These are phyloP conservation scores for Sonneratia alba DNA, from an alignment of 345 rosid genomes.

Conservation along the genomic window DNA sequence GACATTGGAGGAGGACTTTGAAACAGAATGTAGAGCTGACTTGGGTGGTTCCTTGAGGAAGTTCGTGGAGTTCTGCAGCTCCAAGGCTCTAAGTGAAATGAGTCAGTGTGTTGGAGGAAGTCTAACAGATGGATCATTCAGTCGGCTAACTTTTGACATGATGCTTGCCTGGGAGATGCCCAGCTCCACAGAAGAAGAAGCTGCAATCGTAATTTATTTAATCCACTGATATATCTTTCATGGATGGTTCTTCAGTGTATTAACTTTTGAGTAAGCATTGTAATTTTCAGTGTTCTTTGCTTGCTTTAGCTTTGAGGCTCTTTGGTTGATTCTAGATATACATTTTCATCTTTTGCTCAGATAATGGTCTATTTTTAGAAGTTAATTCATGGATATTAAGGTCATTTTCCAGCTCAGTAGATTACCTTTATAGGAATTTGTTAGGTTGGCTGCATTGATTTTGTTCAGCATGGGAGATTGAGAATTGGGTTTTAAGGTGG, in stretches of 20 bases:
- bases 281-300: not conserved
- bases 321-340: not conserved
- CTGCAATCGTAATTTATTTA: conserved; percentile 16
- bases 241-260: not conserved
- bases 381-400: not conserved
- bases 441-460: not conserved
- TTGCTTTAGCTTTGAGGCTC: no score
- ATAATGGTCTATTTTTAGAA: not conserved
- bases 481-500: not conserved
- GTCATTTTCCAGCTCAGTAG: not conserved
- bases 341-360: not conserved
- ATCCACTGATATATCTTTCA: not conserved
- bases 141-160: conserved; percentile 62
- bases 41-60: conserved; percentile 42
- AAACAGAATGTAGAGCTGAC: conserved; percentile 47
- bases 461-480: not conserved
- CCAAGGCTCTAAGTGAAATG: conserved; percentile 32
- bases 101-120: conserved; percentile 46
- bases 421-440: not conserved
- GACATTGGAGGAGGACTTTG: conserved; percentile 56
- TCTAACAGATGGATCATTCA: conserved; percentile 55
- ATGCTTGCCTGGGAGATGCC: conserved; percentile 94
- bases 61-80: conserved; percentile 61
- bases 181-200: conserved; percentile 29
- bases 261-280: not conserved